Evolutionary conservation across 805 yeast genomes (phyloP).

Genomic region (Zygosaccharomyces bailii): DNA sequence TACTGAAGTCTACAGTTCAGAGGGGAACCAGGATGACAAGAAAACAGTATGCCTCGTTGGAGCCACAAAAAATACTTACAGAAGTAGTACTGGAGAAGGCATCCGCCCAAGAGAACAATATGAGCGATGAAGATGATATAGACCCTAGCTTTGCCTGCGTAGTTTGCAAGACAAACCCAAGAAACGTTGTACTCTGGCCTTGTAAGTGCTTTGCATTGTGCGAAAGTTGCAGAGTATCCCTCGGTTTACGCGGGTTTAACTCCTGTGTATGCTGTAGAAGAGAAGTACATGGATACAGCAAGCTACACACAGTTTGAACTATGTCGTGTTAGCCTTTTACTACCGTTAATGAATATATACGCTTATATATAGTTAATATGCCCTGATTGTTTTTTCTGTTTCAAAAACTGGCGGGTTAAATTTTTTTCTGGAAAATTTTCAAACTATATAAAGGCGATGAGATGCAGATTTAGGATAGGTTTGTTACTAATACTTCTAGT

Average conservation of each 20-base stretch:
- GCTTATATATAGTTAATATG: neutral
- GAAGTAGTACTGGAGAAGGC: constrained; percentile 30
- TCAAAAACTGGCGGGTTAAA: constrained; percentile 9
- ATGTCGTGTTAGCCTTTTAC: neutral
- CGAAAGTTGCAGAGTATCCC: constrained; percentile 71
- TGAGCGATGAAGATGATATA: constrained; percentile 30
- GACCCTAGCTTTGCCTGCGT: constrained; percentile 56
- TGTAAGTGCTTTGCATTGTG: constrained; percentile 87
- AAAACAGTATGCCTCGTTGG: constrained; percentile 32
- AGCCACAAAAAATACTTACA: constrained; percentile 30
- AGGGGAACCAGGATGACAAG: constrained; percentile 35
- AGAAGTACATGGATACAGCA: constrained; percentile 56
- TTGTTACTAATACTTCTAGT: neutral
- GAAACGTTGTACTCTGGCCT: constrained; percentile 88
- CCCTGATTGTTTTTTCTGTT: constrained; percentile 3
- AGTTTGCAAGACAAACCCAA: constrained; percentile 69
- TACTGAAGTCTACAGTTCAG: constrained; percentile 24
- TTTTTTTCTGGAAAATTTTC: constrained; percentile 3
- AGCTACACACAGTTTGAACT: constrained; percentile 31
- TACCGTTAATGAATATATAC: constrained; percentile 1
- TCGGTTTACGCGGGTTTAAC: constrained; percentile 67
- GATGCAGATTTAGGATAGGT: neutral
- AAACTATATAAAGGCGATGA: constrained; percentile 1
- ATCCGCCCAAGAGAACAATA: constrained; percentile 1
- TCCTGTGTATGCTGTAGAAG: constrained; percentile 85